These are phyloP conservation scores for Ploettnerulaceae sp. DNA, from an alignment of 2,329 filamentous ascomycete species.

Conservation along the genomic window DNA sequence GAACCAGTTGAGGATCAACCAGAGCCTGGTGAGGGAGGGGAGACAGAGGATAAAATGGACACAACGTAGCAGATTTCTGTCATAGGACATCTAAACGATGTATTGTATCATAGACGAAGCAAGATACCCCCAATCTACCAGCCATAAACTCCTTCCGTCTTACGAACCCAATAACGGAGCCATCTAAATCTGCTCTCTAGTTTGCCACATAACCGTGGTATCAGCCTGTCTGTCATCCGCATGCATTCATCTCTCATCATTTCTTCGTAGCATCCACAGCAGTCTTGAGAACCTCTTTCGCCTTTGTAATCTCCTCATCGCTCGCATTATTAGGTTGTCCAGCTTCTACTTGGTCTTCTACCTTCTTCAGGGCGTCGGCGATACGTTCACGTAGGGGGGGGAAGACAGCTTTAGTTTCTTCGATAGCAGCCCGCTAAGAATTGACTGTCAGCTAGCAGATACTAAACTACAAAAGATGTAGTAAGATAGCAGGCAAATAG, in stretches of 20 bases:
- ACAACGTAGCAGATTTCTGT: conserved; percentile 38
- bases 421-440: conserved; percentile 51
- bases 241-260: background rate
- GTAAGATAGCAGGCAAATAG: background rate
- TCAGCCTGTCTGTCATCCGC: conserved; percentile 9
- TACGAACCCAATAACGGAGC: background rate
- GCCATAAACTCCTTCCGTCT: conserved; percentile 7
- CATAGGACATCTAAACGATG: conserved; percentile 16
- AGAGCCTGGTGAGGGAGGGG: conserved; percentile 34
- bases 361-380: conserved; percentile 61
- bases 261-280: background rate
- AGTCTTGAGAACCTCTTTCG: conserved; percentile 40
- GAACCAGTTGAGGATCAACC: conserved; percentile 34
- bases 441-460: conserved; percentile 3
- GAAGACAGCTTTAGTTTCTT: conserved; percentile 84
- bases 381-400: conserved; percentile 68
- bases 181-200: background rate
- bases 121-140: conserved; percentile 25
- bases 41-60: conserved; percentile 59
- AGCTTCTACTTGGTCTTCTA: conserved; percentile 73
- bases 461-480: background rate
- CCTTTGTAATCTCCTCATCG: conserved; percentile 47
- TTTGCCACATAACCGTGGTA: conserved; percentile 10
- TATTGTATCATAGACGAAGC: conserved; percentile 31
- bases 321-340: conserved; percentile 44